phyloP scores from a whole-genome alignment of 495 filamentous ascomycete genomes.

The Evernia prunastri region DNA sequence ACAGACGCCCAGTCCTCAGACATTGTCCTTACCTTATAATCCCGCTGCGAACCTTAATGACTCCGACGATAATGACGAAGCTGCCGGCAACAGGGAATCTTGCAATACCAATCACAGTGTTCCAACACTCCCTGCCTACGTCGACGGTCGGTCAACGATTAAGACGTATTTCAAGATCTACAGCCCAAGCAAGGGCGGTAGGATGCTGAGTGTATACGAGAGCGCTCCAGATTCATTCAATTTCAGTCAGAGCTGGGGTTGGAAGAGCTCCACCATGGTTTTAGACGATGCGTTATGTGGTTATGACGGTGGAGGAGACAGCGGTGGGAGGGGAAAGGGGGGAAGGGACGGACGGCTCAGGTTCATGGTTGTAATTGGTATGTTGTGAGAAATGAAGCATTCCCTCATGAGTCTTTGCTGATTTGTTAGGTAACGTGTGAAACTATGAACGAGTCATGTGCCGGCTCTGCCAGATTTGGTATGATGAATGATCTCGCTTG shows the following conservation, averaged over 20 bases:
- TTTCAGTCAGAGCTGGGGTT: conserved; percentile 58
- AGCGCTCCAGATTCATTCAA: conserved; percentile 54
- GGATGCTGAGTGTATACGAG: conserved; percentile 53
- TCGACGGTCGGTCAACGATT: conserved; percentile 50
- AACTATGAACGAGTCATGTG: background rate
- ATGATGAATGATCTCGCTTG: conserved; percentile 1
- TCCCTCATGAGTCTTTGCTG: conserved; percentile 4
- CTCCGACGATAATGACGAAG: conserved; percentile 28
- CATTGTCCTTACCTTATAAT: conserved; percentile 19
- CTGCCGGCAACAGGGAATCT: conserved; percentile 18
- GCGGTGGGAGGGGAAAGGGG: conserved; percentile 18
- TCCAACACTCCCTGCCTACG: conserved; percentile 46
- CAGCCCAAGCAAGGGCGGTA: conserved; percentile 48
- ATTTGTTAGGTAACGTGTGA: conserved; percentile 24
- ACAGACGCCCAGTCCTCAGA: conserved; percentile 24
- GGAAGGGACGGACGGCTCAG: conserved; percentile 44
- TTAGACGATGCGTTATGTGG: conserved; percentile 45
- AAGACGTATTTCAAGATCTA: conserved; percentile 61
- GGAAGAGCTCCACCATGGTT: conserved; percentile 54
- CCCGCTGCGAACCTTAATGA: conserved; percentile 11
- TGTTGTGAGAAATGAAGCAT: conserved; percentile 1
- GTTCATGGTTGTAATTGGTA: conserved; percentile 47
- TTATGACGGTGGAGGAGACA: conserved; percentile 27
- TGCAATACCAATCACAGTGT: conserved; percentile 25
- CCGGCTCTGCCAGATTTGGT: background rate